These are phyloP conservation scores for Limonium bicolor DNA, from an alignment of 148 eudicot species.

Conservation along the genomic window DNA sequence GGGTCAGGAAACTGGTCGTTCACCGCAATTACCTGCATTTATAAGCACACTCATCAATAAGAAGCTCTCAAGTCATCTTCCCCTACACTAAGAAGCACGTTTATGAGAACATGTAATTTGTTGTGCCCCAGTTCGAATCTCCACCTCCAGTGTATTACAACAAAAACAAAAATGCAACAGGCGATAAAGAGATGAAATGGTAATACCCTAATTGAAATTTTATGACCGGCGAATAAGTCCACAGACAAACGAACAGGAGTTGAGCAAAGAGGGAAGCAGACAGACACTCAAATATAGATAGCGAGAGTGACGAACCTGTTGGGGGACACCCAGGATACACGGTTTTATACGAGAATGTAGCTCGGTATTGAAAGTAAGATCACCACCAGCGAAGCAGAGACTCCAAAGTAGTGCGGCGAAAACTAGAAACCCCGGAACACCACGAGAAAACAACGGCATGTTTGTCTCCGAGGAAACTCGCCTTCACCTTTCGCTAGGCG, in stretches of 20 bases:
- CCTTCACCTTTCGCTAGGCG: too few species aligned
- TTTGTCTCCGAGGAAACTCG: too few species aligned
- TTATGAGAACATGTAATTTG: too few species aligned
- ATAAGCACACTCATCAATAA: too few species aligned
- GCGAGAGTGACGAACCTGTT: conserved; percentile 18
- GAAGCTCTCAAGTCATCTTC: background rate
- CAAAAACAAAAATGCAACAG: background rate
- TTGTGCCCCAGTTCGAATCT: too few species aligned
- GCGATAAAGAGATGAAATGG: too few species aligned
- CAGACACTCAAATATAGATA: background rate
- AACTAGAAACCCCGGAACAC: background rate
- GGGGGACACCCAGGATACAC: conserved; percentile 51
- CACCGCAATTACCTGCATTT: conserved; percentile 69
- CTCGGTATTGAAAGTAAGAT: conserved; percentile 1
- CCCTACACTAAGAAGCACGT: too few species aligned
- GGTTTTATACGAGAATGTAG: conserved; percentile 25
- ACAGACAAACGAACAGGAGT: background rate
- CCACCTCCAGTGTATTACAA: too few species aligned
- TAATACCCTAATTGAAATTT: too few species aligned
- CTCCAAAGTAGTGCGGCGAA: conserved; percentile 3
- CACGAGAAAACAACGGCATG: conserved; percentile 2
- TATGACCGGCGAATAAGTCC: too few species aligned
- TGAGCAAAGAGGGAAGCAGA: background rate
- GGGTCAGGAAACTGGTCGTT: conserved; percentile 72
- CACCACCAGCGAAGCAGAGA: conserved; percentile 3